phyloP scores from a whole-genome alignment of 2,329 filamentous ascomycete genomes.

The Xylaria sp. region DNA sequence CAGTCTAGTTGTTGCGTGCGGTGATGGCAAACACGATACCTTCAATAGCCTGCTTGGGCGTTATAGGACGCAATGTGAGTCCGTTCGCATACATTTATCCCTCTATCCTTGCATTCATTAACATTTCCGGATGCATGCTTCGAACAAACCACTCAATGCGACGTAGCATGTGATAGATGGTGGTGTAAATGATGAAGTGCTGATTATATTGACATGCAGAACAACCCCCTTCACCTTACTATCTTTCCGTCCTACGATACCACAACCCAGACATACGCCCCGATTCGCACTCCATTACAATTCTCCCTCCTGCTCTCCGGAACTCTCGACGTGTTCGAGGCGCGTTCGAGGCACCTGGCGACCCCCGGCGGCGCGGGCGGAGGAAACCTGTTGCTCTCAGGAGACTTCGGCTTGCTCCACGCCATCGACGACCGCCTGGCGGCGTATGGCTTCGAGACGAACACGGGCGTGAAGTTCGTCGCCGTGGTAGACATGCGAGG shows the following conservation, averaged over 20 bases:
- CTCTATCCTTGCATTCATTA: not conserved
- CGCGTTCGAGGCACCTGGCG: conserved; percentile 78
- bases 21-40: conserved; percentile 72
- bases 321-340: conserved; percentile 92
- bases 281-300: conserved; percentile 80
- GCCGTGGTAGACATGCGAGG: conserved; percentile 92
- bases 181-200: not conserved
- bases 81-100: not conserved
- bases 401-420: conserved; percentile 91
- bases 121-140: not conserved
- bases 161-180: not conserved
- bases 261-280: conserved; percentile 61
- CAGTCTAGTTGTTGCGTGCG: not conserved
- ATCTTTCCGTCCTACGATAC: conserved; percentile 82
- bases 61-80: conserved; percentile 91
- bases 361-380: conserved; percentile 40
- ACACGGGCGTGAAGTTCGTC: conserved; percentile 91
- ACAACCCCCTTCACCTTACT: conserved; percentile 94
- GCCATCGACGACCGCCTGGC: conserved; percentile 93
- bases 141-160: not conserved
- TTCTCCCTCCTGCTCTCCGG: conserved; percentile 92
- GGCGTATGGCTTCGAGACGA: conserved; percentile 96
- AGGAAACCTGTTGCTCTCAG: conserved; percentile 62
- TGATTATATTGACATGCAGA: conserved; percentile 63
- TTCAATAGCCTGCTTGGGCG: conserved; percentile 90